Conservation (phyloP, 2,329 filamentous ascomycete species). For the Aspergillus tubingensis region DNA sequence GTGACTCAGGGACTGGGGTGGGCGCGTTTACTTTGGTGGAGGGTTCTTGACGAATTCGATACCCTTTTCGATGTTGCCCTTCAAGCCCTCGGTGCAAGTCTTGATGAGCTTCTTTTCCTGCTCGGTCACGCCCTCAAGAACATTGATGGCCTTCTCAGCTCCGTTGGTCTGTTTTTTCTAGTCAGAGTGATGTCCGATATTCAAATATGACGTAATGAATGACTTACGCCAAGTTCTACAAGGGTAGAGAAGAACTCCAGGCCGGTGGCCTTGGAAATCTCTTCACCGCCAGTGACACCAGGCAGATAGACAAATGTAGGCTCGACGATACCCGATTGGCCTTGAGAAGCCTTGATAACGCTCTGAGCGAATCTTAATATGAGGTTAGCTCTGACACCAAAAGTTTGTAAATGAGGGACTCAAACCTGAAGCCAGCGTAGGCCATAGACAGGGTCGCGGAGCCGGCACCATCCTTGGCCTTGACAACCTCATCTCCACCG, state of each 20-base stretch:
- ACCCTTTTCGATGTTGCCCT: conserved; percentile 93
- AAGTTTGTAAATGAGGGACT: conserved; percentile 19
- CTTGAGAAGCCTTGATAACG: conserved; percentile 82
- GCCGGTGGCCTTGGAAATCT: conserved; percentile 79
- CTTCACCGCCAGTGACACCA: conserved; percentile 83
- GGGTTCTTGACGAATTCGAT: conserved; percentile 85
- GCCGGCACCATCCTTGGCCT: conserved; percentile 89
- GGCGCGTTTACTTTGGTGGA: conserved; percentile 75
- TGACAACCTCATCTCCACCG: conserved; percentile 94
- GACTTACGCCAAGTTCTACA: conserved; percentile 87
- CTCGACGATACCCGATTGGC: conserved; percentile 90
- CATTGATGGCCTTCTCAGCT: conserved; percentile 81
- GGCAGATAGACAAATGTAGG: conserved; percentile 95
- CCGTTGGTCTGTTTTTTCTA: conserved; percentile 66
- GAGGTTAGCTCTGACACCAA: conserved; percentile 20
- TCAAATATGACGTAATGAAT: conserved; percentile 8
- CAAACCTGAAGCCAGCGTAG: conserved; percentile 87
- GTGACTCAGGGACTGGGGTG: conserved; percentile 30
- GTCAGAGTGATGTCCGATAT: conserved; percentile 28
- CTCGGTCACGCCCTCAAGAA: conserved; percentile 73
- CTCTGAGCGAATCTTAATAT: conserved; percentile 80
- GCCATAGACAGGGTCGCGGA: conserved; percentile 94
- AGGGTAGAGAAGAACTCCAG: conserved; percentile 95
- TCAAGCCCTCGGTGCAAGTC: conserved; percentile 73
- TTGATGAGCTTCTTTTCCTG: conserved; percentile 87